These are phyloP conservation scores for Ophiosphaerella narmari DNA, from an alignment of 2,329 filamentous ascomycete genomes.

Conservation along the genomic window DNA sequence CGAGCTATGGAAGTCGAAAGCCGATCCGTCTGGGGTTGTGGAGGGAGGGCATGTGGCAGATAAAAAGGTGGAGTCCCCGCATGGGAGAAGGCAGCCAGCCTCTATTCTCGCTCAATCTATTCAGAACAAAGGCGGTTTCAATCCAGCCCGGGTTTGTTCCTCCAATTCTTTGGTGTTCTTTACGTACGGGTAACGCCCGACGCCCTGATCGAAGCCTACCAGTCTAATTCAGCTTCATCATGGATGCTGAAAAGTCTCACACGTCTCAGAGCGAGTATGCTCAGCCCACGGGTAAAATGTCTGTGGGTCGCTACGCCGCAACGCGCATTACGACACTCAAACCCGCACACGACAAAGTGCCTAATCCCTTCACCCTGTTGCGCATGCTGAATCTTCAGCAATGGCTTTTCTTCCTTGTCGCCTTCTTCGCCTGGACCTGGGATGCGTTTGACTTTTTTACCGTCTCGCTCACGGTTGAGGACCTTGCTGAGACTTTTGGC, in stretches of 20 bases:
- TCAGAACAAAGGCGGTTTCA: too few species aligned
- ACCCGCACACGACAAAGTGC: conserved; percentile 59
- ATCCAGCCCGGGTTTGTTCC: too few species aligned
- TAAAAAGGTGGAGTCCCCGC: conserved; percentile 5
- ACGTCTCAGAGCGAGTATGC: conserved; percentile 21
- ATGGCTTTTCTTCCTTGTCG: conserved; percentile 62
- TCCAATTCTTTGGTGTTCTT: not conserved
- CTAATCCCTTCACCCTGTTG: conserved; percentile 60
- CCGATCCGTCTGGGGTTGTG: conserved; percentile 8
- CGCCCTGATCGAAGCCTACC: too few species aligned
- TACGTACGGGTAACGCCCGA: too few species aligned
- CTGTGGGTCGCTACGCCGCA: conserved; percentile 54
- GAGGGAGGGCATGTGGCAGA: not conserved
- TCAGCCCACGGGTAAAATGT: conserved; percentile 18
- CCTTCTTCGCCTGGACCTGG: conserved; percentile 55
- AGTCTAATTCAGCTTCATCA: conserved; percentile 3
- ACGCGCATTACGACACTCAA: conserved; percentile 60
- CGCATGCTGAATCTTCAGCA: conserved; percentile 58
- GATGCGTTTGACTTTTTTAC: conserved; percentile 66
- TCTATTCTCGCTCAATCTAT: too few species aligned
- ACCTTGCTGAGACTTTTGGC: conserved; percentile 59
- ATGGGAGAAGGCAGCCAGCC: not conserved
- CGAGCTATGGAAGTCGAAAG: conserved; percentile 13
- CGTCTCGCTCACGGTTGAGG: conserved; percentile 60
- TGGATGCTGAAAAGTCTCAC: conserved; percentile 26